Base-by-base conservation (phyloP, 2,329 filamentous ascomycete species). In the Neopestalotiopsis sp. region DNA sequence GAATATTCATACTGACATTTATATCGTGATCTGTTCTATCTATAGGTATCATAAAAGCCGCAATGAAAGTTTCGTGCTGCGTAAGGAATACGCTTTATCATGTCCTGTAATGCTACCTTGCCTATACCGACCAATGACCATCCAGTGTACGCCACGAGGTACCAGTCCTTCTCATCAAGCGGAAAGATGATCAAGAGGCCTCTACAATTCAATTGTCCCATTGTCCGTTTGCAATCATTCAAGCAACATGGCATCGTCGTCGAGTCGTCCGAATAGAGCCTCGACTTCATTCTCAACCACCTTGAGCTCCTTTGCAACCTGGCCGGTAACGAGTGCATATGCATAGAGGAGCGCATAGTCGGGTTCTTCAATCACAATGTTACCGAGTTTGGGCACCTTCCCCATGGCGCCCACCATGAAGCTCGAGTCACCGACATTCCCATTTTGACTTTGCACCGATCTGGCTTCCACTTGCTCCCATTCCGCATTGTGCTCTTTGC, bases 341-440 rank as follows among this genome's bases (percentile, higher is more conserved):
- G 95, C 95, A 81, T 98, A 99, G 58, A 98, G 81, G 73, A 98
- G 83, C 71, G 95, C 94, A 79, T 96, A 98, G 77, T 99, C 96
- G 71, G 89, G 88, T 78, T 95, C 92, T 71, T 90, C 90, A 1
- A 90, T 85, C 17, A 79, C 75, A 14, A 84, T 78, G 38, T 79
- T 73, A 57, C 79, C 75, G 42, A 78, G 72, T 13, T 74, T 71
- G 7, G 75, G 77, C 24, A 73, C 72, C 38, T 70, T 74, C 17
- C 64, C 70, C 67, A 71, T 72, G 5, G 71, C 70, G 9, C 71
- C 72, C 13, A 70, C 32, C 71, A 73, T 73, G 53, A 40, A 49
- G 20, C 67, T 61, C 38, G 30, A n/a, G 7, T 63, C 66, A 67
- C 73, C 69, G 14, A 45, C 70, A 24, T 69, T 71, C 10, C 62